Evolutionary conservation across 257 asterid species (phyloP).

Genomic region (Solanum bukasovii): DNA sequence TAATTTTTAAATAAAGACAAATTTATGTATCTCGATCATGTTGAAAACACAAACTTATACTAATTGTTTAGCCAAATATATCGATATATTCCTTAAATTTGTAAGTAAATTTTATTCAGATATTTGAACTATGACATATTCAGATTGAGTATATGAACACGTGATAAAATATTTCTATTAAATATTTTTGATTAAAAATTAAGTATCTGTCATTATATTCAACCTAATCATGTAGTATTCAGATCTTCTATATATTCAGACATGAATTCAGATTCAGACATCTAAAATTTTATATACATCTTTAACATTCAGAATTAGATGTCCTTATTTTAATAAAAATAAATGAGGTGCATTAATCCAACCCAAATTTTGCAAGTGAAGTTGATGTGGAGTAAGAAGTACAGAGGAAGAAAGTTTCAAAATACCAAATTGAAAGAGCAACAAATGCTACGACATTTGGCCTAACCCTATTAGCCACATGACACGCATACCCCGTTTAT

Average conservation of each 20-base stretch:
- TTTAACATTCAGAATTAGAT: background rate
- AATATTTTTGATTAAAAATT: background rate
- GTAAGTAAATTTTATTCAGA: background rate
- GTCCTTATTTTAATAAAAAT: background rate
- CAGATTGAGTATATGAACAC: background rate
- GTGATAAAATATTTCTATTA: background rate
- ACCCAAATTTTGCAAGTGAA: background rate
- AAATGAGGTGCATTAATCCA: background rate
- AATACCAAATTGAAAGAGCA: background rate
- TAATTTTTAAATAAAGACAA: background rate
- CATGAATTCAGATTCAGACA: background rate
- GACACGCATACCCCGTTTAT: background rate
- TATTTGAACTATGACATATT: background rate
- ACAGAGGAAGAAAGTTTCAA: background rate
- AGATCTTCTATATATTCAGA: background rate
- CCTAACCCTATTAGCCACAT: background rate
- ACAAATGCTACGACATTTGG: background rate
- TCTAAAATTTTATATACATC: background rate
- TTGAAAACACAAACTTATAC: background rate
- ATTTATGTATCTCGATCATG: background rate
- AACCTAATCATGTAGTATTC: background rate
- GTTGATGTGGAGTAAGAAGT: background rate
- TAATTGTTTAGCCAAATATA: background rate
- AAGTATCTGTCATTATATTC: background rate
- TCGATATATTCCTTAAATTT: background rate